Evolutionary conservation across 768 basidiomycete species (phyloP).

Genomic region (Naganishia friedmannii): DNA sequence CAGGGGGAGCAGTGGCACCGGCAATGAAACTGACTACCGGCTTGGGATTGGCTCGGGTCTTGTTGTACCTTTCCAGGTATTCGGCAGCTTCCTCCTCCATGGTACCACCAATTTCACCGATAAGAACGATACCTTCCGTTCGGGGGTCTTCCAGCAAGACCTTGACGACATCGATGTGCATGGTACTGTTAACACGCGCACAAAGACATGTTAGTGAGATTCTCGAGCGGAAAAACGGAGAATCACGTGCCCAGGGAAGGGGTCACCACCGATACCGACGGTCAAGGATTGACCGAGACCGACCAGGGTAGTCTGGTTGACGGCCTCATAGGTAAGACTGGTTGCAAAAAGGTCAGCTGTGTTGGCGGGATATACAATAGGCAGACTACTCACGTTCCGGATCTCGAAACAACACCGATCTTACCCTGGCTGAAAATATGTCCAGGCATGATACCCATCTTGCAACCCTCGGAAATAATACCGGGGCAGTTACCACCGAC

Average conservation of each 20-base stretch:
- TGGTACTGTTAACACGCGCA: constrained; percentile 72
- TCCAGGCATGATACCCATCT: constrained; percentile 96
- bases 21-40: constrained; percentile 98
- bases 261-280: constrained; percentile 86
- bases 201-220: background rate
- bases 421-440: constrained; percentile 96
- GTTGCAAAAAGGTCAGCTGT: background rate
- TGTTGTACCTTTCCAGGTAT: constrained; percentile 88
- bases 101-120: constrained; percentile 97
- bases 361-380: background rate
- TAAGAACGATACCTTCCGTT: constrained; percentile 94
- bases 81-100: constrained; percentile 99
- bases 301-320: constrained; percentile 88
- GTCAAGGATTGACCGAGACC: constrained; percentile 96
- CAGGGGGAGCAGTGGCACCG: constrained; percentile 94
- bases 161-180: constrained; percentile 92
- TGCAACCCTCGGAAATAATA: constrained; percentile 97
- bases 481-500: constrained; percentile 99
- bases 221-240: background rate
- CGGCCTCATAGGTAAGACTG: constrained; percentile 89
- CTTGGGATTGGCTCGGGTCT: constrained; percentile 78
- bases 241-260: constrained; percentile 49
- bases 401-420: constrained; percentile 63
- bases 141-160: constrained; percentile 91
- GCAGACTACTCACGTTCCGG: constrained; percentile 45